Conservation (phyloP, 2,329 filamentous ascomycete species). For the Neofusicoccum kwambonambiense region DNA sequence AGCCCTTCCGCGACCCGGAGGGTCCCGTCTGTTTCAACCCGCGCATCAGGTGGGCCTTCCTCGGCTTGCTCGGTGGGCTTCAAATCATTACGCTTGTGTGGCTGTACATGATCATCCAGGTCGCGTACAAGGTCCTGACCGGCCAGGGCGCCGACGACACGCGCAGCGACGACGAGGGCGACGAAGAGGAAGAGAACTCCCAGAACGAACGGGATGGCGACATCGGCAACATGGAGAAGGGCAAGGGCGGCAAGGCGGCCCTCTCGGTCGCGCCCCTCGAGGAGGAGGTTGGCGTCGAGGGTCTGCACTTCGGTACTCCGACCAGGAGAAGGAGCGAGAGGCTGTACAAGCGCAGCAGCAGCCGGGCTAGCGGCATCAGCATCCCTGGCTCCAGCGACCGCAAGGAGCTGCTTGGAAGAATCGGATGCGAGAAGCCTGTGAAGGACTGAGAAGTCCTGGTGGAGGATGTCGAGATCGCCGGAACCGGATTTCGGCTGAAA, state of each 20-base stretch:
- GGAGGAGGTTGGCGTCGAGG: slow-evolving; percentile 73
- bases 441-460: background rate
- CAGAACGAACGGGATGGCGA: slow-evolving; percentile 27
- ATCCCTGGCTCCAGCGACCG: slow-evolving; percentile 70
- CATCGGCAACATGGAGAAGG: slow-evolving; percentile 23
- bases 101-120: slow-evolving; percentile 84
- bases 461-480: background rate
- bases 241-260: slow-evolving; percentile 28
- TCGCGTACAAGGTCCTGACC: slow-evolving; percentile 75
- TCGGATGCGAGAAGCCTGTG: slow-evolving; percentile 73
- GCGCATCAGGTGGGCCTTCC: slow-evolving; percentile 72
- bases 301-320: slow-evolving; percentile 55
- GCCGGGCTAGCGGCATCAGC: slow-evolving; percentile 53
- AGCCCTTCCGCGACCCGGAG: slow-evolving; percentile 69
- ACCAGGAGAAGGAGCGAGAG: slow-evolving; percentile 44
- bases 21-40: slow-evolving; percentile 79
- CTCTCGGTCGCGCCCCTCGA: slow-evolving; percentile 52
- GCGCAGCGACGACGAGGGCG: slow-evolving; percentile 81
- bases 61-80: slow-evolving; percentile 72
- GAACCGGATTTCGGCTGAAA: slow-evolving; percentile 4
- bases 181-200: slow-evolving; percentile 54
- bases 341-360: slow-evolving; percentile 49
- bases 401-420: slow-evolving; percentile 77
- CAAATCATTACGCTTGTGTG: slow-evolving; percentile 80
- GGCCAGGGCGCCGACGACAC: slow-evolving; percentile 80